Evolutionary conservation across 2,329 filamentous ascomycete genomes (phyloP).

Genomic region (Rutstroemia sp.): DNA sequence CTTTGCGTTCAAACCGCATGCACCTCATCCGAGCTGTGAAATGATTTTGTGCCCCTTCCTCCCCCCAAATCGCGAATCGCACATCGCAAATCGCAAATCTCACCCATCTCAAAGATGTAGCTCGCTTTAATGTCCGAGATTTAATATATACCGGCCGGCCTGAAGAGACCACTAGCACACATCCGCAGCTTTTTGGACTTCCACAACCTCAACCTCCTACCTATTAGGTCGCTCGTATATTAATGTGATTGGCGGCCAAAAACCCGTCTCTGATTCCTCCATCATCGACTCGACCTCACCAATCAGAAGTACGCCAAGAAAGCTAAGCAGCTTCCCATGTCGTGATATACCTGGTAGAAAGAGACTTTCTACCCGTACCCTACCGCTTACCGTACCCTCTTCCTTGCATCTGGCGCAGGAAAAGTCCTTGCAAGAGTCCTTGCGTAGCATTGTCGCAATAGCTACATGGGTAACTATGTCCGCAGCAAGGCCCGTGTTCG

Average conservation of each 20-base stretch:
- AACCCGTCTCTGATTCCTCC: neutral
- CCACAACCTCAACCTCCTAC: no score
- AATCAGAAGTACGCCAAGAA: neutral
- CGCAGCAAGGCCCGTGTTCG: neutral
- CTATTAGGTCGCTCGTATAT: neutral
- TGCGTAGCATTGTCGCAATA: constrained; percentile 7
- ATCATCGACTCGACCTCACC: neutral
- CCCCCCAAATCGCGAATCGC: no score
- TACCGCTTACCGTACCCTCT: constrained; percentile 1
- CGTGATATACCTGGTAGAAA: neutral
- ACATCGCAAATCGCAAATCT: no score
- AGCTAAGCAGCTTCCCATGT: neutral
- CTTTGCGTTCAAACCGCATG: no score
- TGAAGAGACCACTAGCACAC: no score
- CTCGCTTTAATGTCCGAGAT: no score
- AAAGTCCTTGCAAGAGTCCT: neutral
- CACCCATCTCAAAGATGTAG: no score
- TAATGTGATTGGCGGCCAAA: constrained; percentile 2
- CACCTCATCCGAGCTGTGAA: no score
- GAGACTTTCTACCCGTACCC: neutral
- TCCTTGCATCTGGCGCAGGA: constrained; percentile 6
- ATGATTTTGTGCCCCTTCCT: no score
- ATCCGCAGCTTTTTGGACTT: no score
- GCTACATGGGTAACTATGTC: neutral
- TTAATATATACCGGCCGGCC: no score